Evolutionary conservation across 2,329 filamentous ascomycete species (phyloP).

Genomic region (Talaromyces sp.): DNA sequence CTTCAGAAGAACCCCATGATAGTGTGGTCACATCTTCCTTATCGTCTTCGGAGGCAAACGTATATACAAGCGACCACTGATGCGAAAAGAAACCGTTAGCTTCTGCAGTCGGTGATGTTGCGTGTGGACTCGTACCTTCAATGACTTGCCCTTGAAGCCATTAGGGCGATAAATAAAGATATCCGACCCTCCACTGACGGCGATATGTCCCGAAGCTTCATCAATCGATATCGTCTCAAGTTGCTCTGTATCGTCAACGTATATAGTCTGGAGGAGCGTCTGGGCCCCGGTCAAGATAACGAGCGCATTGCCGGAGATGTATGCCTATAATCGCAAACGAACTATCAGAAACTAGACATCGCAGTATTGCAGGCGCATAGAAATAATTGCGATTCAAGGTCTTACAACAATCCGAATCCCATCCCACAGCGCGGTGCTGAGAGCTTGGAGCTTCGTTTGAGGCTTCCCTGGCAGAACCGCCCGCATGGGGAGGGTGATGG

Average conservation of each 20-base stretch:
- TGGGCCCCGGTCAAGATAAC: slow-evolving; percentile 73
- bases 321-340: slow-evolving; percentile 53
- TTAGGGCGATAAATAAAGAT: slow-evolving; percentile 77
- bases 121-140: slow-evolving; percentile 57
- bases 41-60: slow-evolving; percentile 41
- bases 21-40: slow-evolving; percentile 51
- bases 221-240: slow-evolving; percentile 78
- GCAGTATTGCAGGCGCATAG: background rate
- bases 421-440: slow-evolving; percentile 70
- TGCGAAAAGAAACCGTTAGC: background rate
- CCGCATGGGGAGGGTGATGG: slow-evolving; percentile 59
- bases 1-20: slow-evolving; percentile 83
- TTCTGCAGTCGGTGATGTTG: background rate
- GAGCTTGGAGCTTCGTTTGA: slow-evolving; percentile 70
- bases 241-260: slow-evolving; percentile 67
- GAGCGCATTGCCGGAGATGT: slow-evolving; percentile 84
- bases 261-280: slow-evolving; percentile 81
- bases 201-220: slow-evolving; percentile 78
- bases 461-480: slow-evolving; percentile 75
- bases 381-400: background rate
- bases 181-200: slow-evolving; percentile 61
- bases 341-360: background rate
- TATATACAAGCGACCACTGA: slow-evolving; percentile 58
- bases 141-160: slow-evolving; percentile 62
- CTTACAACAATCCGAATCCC: slow-evolving; percentile 67